phyloP scores from a whole-genome alignment of 2,329 filamentous ascomycete species.

The Microdochium trichocladiopsis region DNA sequence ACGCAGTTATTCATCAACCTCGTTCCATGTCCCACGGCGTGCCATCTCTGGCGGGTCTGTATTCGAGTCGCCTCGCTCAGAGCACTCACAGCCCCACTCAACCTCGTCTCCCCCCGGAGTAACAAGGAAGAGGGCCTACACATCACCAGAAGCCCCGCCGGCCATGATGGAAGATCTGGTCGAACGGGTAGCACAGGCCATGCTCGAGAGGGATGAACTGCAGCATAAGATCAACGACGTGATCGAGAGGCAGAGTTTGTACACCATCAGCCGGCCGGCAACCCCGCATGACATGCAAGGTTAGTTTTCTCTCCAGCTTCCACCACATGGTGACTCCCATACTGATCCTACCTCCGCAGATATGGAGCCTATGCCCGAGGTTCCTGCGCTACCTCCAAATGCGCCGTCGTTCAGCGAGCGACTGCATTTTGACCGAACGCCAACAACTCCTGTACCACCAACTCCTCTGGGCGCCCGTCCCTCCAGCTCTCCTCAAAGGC shows the following conservation, averaged over 20 bases:
- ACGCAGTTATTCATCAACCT: slow-evolving; percentile 42
- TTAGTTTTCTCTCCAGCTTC: slow-evolving; percentile 9
- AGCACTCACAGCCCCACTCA: slow-evolving; percentile 22
- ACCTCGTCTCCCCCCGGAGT: slow-evolving; percentile 30
- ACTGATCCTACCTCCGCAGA: slow-evolving; percentile 23
- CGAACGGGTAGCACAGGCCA: slow-evolving; percentile 47
- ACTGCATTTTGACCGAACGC: slow-evolving; percentile 34
- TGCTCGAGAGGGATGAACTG: slow-evolving; percentile 51
- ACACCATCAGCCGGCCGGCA: slow-evolving; percentile 43
- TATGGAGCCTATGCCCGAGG: slow-evolving; percentile 44
- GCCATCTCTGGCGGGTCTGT: slow-evolving; percentile 25
- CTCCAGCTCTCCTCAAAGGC: not conserved
- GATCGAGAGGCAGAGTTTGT: slow-evolving; percentile 54
- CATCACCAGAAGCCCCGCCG: slow-evolving; percentile 21
- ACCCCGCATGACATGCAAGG: slow-evolving; percentile 36
- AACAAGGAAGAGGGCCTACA: slow-evolving; percentile 34
- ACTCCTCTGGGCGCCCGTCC: slow-evolving; percentile 17
- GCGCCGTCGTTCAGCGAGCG: slow-evolving; percentile 52
- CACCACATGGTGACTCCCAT: slow-evolving; percentile 1
- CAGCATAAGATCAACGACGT: slow-evolving; percentile 53
- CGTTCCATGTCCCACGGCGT: slow-evolving; percentile 48
- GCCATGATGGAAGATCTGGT: slow-evolving; percentile 43
- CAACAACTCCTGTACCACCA: not conserved
- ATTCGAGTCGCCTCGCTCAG: slow-evolving; percentile 20
- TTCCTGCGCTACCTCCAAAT: slow-evolving; percentile 49